A percentile compares a stretch with the other conserved stretches of the same genome.
These are phyloP conservation scores for Uronychia binucleata DNA, from an alignment of 73 alveolate genomes.

Conservation along the genomic window DNA sequence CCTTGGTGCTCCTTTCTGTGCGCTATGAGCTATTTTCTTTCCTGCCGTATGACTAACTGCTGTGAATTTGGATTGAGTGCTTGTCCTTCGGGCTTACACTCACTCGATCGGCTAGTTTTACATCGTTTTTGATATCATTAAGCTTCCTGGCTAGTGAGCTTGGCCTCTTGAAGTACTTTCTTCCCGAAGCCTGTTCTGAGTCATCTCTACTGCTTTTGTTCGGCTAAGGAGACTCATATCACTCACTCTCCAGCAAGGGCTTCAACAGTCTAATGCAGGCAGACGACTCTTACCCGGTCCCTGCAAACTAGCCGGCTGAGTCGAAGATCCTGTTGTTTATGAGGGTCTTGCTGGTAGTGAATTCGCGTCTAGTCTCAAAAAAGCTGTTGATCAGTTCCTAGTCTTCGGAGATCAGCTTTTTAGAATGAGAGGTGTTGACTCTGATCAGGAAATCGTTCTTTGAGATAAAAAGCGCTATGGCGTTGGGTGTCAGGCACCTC, in stretches of 20 bases:
- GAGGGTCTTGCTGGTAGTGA: not conserved
- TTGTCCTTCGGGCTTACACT: not conserved
- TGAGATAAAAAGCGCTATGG: not conserved
- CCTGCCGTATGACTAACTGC: too few species aligned
- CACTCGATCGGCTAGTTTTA: not conserved
- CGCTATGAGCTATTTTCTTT: too few species aligned
- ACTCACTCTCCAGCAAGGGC: not conserved
- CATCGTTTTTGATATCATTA: not conserved
- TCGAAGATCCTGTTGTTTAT: not conserved
- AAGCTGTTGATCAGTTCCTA: not conserved
- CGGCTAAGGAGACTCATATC: not conserved
- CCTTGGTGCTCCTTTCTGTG: not conserved
- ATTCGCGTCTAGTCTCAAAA: not conserved
- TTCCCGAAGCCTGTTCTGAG: not conserved
- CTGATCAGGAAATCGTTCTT: conserved; percentile 9
- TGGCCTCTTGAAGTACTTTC: not conserved
- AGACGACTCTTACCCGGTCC: not conserved
- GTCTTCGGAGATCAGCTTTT: not conserved
- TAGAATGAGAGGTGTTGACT: not conserved
- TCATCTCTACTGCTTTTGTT: not conserved
- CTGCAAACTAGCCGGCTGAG: not conserved
- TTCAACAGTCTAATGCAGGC: not conserved
- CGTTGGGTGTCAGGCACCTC: conserved; percentile 8
- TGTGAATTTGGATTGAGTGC: not conserved
- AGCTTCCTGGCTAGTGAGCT: not conserved